Base-by-base conservation (phyloP, 805 yeast genomes). In the Grigorovia transvaalensis region DNA sequence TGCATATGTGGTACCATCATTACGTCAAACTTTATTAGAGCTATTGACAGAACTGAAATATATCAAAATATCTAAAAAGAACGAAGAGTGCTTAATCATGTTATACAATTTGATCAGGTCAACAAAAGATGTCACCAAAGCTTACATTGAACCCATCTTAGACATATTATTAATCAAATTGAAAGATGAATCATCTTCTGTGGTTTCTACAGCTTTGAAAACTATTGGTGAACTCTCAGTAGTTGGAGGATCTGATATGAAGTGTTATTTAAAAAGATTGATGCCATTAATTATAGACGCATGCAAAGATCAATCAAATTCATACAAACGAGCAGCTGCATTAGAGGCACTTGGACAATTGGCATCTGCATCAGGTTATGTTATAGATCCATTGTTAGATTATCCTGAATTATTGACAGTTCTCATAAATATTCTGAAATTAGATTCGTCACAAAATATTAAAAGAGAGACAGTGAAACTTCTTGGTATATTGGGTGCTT, bases 1-100 rank as follows among this genome's bases (percentile, higher is more conserved):
- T 1, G 97, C 98, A 0, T 90, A 88, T 65, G 86, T 91, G 56
- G 88, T 90, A 44, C 98, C 98, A 0, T 85, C 95, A 0, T 72
- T 90, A 51, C 76, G 98, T 57, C 88, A 87, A 62, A 80, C 89
- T 0, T 70, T 91, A 56, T 81, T 91, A 44, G 96, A 91, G 64
- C 73, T 89, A 5, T 67, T 90, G 45, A 88, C 96, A 0, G 85
- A 86, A 53, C 70, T 90, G 48, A 95, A 88, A 60, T 89, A 82
- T 63, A 84, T 95, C 2, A 81, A 84, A 9, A 77, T 81, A 23
- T 76, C 86, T 40, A 68, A 84, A 27, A 82, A 81, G 57, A 85
- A 82, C 60, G 97, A 91, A 64, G 96, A 89, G 62, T 83, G 89
- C 55, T 93, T 96, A 0, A 74, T 79, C 18, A 69, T 89, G 53